Evolutionary conservation across 148 eudicot genomes (phyloP).

Genomic region (Pouteria glomerata): DNA sequence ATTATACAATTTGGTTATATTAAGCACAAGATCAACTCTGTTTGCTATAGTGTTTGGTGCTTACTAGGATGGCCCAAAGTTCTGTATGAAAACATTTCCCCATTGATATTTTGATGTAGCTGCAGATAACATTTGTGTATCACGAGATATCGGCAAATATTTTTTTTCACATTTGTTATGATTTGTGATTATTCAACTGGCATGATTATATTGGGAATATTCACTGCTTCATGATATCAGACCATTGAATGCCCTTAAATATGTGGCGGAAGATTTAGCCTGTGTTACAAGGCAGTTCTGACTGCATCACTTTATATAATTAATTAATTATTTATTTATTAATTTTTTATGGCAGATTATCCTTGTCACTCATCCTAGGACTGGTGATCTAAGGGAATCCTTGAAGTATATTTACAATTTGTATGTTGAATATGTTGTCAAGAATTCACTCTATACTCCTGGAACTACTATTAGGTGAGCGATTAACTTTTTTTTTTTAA

Average conservation of each 20-base stretch:
- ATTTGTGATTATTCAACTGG: not conserved
- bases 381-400: conserved; percentile 84
- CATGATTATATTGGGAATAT: not conserved
- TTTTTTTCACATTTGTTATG: not conserved
- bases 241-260: not conserved
- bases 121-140: too few relatives aligned
- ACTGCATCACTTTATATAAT: not conserved
- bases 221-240: not conserved
- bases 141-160: too few relatives aligned
- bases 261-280: not conserved
- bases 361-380: conserved; percentile 79
- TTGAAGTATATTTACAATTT: conserved; percentile 81
- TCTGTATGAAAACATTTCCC: too few relatives aligned
- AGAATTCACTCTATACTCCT: conserved; percentile 88
- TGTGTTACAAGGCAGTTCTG: not conserved
- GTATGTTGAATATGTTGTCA: conserved; percentile 91
- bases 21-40: too few relatives aligned
- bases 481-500: not conserved
- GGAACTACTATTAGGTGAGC: conserved; percentile 79
- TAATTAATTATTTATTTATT: not conserved
- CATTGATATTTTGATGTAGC: too few relatives aligned
- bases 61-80: too few relatives aligned
- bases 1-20: too few relatives aligned
- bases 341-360: conserved; percentile 51
- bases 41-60: too few relatives aligned